Base-by-base conservation (phyloP, 352 stramenopile species). In the Peronospora farinosa region DNA sequence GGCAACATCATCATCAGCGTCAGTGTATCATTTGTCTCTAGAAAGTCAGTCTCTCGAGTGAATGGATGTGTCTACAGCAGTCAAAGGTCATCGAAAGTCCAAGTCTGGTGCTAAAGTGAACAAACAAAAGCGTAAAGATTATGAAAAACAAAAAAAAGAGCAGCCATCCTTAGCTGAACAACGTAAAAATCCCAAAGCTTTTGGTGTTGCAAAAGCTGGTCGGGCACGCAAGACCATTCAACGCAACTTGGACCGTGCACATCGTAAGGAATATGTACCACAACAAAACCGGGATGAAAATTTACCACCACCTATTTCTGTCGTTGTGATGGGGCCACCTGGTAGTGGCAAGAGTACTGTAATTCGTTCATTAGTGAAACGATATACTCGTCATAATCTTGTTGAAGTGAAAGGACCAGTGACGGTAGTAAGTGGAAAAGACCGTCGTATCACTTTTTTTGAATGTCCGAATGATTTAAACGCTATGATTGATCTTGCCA, bases 351-450 rank as follows among this genome's bases (percentile, higher is more conserved):
- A 99, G 63, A 97, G 82, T 7, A 99, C 97, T 0, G 78, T 99
- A 13, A 99, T 99, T 58, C 86, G 95, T 12, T 75, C 92, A 19
- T 71, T 99, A 6, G 96, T 99, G 28, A 99, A 99, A 75, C 78
- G 97, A n/a, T 99, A 99, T 77, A 99, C 96, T 46, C 96, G 95
- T 46, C 92, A 99, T 72, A 99, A 97, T 67, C 76, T 99, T 42
- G 88, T 88, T 36, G 87, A 97, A 49, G 82, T 98, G 38, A 95
- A 96, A 39, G 97, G 97, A n/a, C 97, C 97, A 0, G 96, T 99
- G 62, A 99, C 97, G 5, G 91, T 99, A 10, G 93, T 99, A 12
- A 97, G 86, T 12, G 94, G 95, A 33, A 99, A 99, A 64, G 97
- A 96, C 61, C 85, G 91, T 30, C 88, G 97, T 30, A 91, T 99